Evolutionary conservation across 2,329 filamentous ascomycete genomes (phyloP).

Genomic region (Eutypella sp.): DNA sequence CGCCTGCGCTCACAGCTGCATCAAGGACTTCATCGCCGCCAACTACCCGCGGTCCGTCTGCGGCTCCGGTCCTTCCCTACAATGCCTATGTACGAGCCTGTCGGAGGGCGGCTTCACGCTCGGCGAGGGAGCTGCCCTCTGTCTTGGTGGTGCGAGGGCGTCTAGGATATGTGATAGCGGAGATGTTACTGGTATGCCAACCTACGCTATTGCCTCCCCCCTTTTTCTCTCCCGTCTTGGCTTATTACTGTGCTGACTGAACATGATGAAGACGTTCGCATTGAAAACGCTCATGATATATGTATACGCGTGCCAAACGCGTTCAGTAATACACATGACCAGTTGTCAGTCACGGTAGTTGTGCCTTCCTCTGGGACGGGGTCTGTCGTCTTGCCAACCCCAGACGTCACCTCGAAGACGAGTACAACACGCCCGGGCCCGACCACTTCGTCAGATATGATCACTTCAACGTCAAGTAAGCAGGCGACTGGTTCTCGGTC

Average conservation of each 20-base stretch:
- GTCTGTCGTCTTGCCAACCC: conserved; percentile 11
- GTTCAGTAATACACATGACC: conserved; percentile 51
- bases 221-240: too few relatives aligned
- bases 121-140: conserved; percentile 67
- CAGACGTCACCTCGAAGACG: conserved; percentile 4
- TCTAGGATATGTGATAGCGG: conserved; percentile 46
- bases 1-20: conserved; percentile 40
- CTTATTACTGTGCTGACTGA: conserved; percentile 12
- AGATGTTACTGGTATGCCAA: conserved; percentile 34
- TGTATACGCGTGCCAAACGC: conserved; percentile 49
- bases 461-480: conserved; percentile 6
- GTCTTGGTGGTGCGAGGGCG: conserved; percentile 50
- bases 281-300: conserved; percentile 46
- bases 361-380: conserved; percentile 27
- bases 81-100: conserved; percentile 58
- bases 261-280: conserved; percentile 10
- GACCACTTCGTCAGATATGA: conserved; percentile 8
- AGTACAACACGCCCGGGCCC: conserved; percentile 2
- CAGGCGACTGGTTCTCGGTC: conserved; percentile 10
- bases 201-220: not conserved
- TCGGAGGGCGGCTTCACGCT: conserved; percentile 61
- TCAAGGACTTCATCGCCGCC: conserved; percentile 56
- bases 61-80: conserved; percentile 44
- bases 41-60: conserved; percentile 52
- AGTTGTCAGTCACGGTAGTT: conserved; percentile 53